phyloP scores from a whole-genome alignment of 106 monocot genomes.

The Chionographis japonica region DNA sequence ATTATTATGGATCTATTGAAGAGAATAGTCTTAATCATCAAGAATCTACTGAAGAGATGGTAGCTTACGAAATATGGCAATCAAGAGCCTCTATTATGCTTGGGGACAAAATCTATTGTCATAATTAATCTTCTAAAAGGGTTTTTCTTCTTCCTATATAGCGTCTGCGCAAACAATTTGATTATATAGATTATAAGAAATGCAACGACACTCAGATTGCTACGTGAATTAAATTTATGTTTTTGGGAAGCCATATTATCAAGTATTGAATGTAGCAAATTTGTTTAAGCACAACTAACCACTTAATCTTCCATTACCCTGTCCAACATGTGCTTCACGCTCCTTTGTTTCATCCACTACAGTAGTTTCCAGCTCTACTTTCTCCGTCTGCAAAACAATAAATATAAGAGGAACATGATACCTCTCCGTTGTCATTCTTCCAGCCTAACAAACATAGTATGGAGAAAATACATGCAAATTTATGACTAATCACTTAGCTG shows the following conservation, averaged over 20 bases:
- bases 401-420: not conserved
- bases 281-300: constrained; percentile 44
- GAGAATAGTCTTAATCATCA: too few species aligned
- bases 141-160: too few species aligned
- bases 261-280: not conserved
- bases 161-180: too few species aligned
- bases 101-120: too few species aligned
- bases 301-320: constrained; percentile 75
- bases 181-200: too few species aligned
- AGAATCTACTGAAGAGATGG: too few species aligned
- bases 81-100: too few species aligned
- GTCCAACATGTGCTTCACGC: constrained; percentile 61
- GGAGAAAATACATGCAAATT: not conserved
- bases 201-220: too few species aligned
- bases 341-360: constrained; percentile 91
- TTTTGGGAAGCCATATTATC: not conserved
- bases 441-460: not conserved
- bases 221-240: not conserved
- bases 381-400: constrained; percentile 72
- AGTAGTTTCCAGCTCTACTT: constrained; percentile 93
- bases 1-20: too few species aligned
- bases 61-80: too few species aligned
- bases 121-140: too few species aligned
- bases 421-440: not conserved
- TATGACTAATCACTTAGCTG: too few species aligned